Base-by-base conservation (phyloP, 805 yeast genomes). In the Grigorovia humatica region DNA sequence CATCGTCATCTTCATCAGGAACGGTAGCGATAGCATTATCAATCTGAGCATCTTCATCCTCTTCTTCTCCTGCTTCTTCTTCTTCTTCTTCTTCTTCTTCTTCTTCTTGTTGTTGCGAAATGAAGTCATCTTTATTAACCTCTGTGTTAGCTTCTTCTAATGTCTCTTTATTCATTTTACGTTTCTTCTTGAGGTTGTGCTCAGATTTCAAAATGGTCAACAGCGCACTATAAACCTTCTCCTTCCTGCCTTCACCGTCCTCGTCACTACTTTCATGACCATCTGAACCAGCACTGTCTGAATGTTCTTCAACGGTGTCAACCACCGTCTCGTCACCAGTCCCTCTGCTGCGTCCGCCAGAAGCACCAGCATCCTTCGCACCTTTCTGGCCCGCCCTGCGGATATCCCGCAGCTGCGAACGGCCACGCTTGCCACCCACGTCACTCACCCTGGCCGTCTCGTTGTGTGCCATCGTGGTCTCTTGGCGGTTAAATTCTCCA, bases 211-310 rank as follows among this genome's bases (percentile, higher is more conserved):
- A 71, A 48, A 85, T 72, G 1, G 87, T 79, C 60, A 85, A 64
- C 48, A 85, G 69, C 1, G 91, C 90, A 57, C 77, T 75, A 65
- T 85, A 85, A 0, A 85, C 85, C 59, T 73, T 71, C 2, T 75
- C 73, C 35, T 67, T 60, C 57, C 51, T 49, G 48, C 58, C 65
- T 15, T 60, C 61, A 7, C 62, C 66, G 32, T 57, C 64, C 1
- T 42, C 40, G 12, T 32, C 55, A 29, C 53, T 62, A 11, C 47
- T 54, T 5, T 41, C 51, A 23, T 55, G 60, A 1, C 58, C 64
- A 15, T 52, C 57, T 5, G 52, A 57, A 27, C 11, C 38, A 15
- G 20, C 47, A 2, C 1, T 12, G 38, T 43, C 13, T 17, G 13
- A 9, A 3, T 17, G 4, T 44, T 53, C 19, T 47, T 20, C 30